Evolutionary conservation across 768 basidiomycete species (phyloP), one percentile per base, ranked within the genome.

Genomic region (button mushroom (Agaricus bisporus)): DNA sequence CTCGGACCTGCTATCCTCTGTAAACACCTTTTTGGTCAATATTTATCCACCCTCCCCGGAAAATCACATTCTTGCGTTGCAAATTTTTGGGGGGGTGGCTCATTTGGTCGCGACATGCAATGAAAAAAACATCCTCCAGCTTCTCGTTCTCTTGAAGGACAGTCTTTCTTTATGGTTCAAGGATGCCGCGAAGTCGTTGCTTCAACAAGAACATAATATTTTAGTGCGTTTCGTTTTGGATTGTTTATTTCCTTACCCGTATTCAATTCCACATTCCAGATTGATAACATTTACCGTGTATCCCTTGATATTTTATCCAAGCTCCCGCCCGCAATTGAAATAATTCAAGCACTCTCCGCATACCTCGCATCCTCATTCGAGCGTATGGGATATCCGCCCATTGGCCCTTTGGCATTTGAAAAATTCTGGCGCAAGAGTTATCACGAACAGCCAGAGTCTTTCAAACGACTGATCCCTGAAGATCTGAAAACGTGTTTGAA

Each of bases 391-490:
- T 55, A 64, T 3, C 77, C 77, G 2, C 75, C 77, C 8, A 66
- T 72, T 17, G 83, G 80, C 0, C 77, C 80, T 0, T 59, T 75
- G 5, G 73, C 77, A 1, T 86, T 86, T 55, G 70, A 73, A 57
- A 66, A 63, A 2, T 86, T 81, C 61, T 86, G 84, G 84, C 71
- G 70, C n/a, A 64, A 65, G 37, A 79, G 79, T 3, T 84, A 80
- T 60, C 74, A 79, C 32, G 66, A 66, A n/a, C 67, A 69, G 7
- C 63, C 61, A 35, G 63, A 64, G 25, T 66, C 74, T 29, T 70
- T 76, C 26, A 63, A 61, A 46, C 38, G 58, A 0, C 53, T 61
- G 15, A 76, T 78, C 53, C 80, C 83, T 0, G 60, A 64, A 5
- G 67, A 64, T 17, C 67, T 82, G 56, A 73, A 70, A 47, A 66